Evolutionary conservation across 257 asterid species (phyloP), one percentile per base, ranked within the genome.

Genomic region (Buddleja alternifolia): DNA sequence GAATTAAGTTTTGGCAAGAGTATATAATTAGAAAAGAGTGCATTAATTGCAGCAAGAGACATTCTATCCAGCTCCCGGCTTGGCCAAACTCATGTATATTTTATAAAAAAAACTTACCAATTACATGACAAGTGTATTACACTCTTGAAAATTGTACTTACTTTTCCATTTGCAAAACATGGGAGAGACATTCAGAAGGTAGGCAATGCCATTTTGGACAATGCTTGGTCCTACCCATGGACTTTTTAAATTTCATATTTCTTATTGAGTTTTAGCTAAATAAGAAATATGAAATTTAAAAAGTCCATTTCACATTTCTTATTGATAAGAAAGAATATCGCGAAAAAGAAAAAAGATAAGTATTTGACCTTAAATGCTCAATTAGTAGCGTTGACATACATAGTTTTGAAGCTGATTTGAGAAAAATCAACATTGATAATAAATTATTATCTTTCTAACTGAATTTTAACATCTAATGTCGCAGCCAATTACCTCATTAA

Each of bases 291-390:
- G n/a, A n/a, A n/a, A n/a, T n/a, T n/a, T n/a, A n/a, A n/a, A n/a
- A n/a, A n/a, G n/a, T n/a, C n/a, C n/a, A n/a, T n/a, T n/a, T n/a
- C n/a, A n/a, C n/a, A n/a, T 4, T 40, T 19, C 10, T 46, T 37
- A 10, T 25, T 50, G 7, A 23, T 21, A 23, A 42, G 3, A 3
- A 41, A 42, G 7, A 0, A 14, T 14, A 14, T 46, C 12, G 5
- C 4, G 6, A 46, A 46, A 2, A 1, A 46, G 5, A 2, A 14
- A 46, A 19, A 45, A 34, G 12, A 42, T 23, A 5, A 56, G 48
- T 47, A 25, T 68, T 75, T 75, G 76, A 55, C 73, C 63, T 47
- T 75, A 52, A 40, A 56, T 48, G 60, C 53, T 53, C 69, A 9
- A 62, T 53, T 61, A 69, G 40, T 37, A 69, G 44, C 54, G 41